Evolutionary conservation across 2,329 filamentous ascomycete genomes (phyloP).

Genomic region (Zymoseptoria crescenta): DNA sequence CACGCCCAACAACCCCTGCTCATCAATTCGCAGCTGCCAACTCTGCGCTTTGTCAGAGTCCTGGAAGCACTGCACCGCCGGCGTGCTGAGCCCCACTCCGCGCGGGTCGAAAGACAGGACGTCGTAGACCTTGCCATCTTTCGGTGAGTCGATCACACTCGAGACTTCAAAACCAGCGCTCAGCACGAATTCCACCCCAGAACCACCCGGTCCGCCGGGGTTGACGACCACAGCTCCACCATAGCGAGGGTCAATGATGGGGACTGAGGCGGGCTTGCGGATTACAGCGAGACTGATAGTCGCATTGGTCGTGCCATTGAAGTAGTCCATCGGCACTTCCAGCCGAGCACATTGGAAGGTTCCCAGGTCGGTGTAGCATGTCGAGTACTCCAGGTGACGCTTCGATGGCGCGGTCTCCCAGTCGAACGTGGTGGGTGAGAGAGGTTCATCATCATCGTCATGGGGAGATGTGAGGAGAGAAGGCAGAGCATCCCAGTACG

Average conservation of each 20-base stretch:
- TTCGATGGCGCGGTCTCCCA: conserved; percentile 11
- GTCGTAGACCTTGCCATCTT: conserved; percentile 33
- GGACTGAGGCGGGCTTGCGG: conserved; percentile 37
- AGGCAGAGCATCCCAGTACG: neutral
- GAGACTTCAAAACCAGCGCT: conserved; percentile 15
- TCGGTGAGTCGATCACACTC: conserved; percentile 13
- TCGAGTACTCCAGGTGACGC: conserved; percentile 7
- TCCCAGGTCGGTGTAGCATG: conserved; percentile 32
- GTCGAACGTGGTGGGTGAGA: conserved; percentile 5
- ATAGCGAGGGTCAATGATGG: conserved; percentile 33
- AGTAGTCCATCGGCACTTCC: conserved; percentile 38
- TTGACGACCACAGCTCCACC: conserved; percentile 37
- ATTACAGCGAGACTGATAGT: conserved; percentile 37
- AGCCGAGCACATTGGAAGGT: conserved; percentile 44
- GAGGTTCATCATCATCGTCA: too few species aligned
- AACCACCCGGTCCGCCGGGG: conserved; percentile 39
- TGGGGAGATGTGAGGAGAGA: neutral
- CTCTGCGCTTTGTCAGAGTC: conserved; percentile 26
- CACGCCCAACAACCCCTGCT: conserved; percentile 28
- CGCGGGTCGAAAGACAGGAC: conserved; percentile 41
- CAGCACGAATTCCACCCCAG: conserved; percentile 30
- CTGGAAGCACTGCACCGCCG: conserved; percentile 30
- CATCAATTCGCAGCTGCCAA: conserved; percentile 31
- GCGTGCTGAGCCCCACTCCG: conserved; percentile 32
- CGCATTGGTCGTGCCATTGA: conserved; percentile 11